phyloP scores from a whole-genome alignment of 176 grass and related monocot species.

The Triticum urartu region DNA sequence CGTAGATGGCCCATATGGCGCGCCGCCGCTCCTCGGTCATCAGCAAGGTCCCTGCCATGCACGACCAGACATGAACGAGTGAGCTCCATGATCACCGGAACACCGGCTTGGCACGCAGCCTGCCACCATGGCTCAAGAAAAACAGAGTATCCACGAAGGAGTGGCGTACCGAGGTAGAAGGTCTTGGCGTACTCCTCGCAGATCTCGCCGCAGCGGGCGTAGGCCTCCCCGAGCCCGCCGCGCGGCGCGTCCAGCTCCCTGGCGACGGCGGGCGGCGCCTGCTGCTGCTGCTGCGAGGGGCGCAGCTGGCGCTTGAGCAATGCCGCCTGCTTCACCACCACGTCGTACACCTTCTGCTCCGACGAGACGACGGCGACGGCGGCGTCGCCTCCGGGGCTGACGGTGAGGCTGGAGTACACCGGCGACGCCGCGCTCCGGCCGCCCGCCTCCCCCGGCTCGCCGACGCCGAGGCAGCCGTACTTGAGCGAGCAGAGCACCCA shows the following conservation, averaged over 20 bases:
- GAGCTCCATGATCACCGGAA: neutral
- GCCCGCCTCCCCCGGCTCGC: conserved; percentile 32
- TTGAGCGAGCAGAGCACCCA: conserved; percentile 46
- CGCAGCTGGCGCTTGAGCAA: conserved; percentile 62
- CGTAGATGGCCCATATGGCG: conserved; percentile 99
- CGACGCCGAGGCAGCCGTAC: conserved; percentile 48
- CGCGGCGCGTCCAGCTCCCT: conserved; percentile 34
- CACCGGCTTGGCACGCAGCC: neutral
- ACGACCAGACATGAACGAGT: neutral
- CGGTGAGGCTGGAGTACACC: conserved; percentile 58
- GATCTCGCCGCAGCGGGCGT: conserved; percentile 68
- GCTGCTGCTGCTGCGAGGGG: neutral
- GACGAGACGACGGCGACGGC: conserved; percentile 55
- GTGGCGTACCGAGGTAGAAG: conserved; percentile 69
- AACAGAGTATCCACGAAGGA: neutral
- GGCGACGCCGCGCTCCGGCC: conserved; percentile 4
- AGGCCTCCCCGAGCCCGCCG: conserved; percentile 73
- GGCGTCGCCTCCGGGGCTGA: conserved; percentile 48
- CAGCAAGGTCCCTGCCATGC: conserved; percentile 72
- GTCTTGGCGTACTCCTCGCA: conserved; percentile 97
- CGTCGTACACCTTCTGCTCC: conserved; percentile 91
- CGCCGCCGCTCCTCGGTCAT: conserved; percentile 87
- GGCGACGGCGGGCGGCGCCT: neutral
- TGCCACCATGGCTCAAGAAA: neutral
- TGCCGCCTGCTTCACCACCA: conserved; percentile 77